Evolutionary conservation across 164 flowering plant genomes (phyloP), one percentile per base, ranked within the genome.

Genomic region (Brasenia schreberi): DNA sequence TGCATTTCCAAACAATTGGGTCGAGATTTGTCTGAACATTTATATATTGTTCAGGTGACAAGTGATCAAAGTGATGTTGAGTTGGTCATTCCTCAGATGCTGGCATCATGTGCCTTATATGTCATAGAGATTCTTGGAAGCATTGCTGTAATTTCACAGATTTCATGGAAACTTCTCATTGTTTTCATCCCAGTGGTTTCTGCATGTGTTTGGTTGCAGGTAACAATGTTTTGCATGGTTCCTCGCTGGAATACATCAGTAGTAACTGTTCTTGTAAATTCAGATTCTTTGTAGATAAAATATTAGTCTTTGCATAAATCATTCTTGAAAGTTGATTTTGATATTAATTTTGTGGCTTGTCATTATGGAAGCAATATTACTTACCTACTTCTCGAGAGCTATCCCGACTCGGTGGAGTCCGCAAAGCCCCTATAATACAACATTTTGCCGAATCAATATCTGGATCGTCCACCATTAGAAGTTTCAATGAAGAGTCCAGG

Each of bases 11-110:
- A 6, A 6, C 52, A 44, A 11, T 11, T 11, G 10, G 52, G 52
- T 44, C 7, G 7, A 44, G 5, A 11, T 44, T 44, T 6, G 5
- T 11, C 10, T 44, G 5, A 44, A 6, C 52, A 6, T 69, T 69
- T 18, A 72, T 19, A 7, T 63, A 5, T 63, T 63, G 9, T 63
- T 11, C 65, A 94, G 99, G 99, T 88, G 66, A 91, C 99, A 49
- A 87, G 93, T 7, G 99, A 94, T 79, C 99, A 91, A 81, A 87
- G 85, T 74, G 83, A 86, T 6, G 84, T 88, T 58, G 99, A 95
- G 74, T 5, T 80, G 73, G 62, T 43, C 68, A 79, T 95, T 64
- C 77, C 88, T 4, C 67, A 0, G 73, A 75, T 68, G 76, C 69
- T 87, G 63, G 86, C 77, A 18, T 3, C 68, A 4, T 66, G 83